Base-by-base conservation (phyloP, 1,284 basidiomycete genomes). In the Earliella scabrosa region DNA sequence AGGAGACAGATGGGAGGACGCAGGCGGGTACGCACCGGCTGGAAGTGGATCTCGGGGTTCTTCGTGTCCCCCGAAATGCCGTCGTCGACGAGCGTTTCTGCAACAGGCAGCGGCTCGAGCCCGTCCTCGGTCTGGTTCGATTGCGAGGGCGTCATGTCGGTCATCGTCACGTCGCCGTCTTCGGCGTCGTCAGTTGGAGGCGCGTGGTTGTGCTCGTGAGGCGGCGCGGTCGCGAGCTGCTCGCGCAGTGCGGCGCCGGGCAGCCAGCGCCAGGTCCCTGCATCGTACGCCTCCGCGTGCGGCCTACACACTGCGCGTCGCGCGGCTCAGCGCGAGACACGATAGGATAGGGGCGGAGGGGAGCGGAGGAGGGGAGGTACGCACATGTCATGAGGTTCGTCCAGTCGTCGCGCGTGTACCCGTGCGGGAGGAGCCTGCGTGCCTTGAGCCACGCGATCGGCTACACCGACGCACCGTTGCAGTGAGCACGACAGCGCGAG, bases 401-500 rank as follows among this genome's bases (percentile, higher is more conserved):
- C 54, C 54, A 56, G 18, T 56, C 54, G 32, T 56, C 54, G 54
- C 49, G 54, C 32, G 45, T 32, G 29, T 56, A 56, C 16, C 41
- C 48, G 3, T 34, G 39, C 16, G 54, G 32, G 26, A 56, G 45
- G 27, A 52, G 29, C 16, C 29, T 32, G 6, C 51, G 31, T 14
- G 34, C 32, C 45, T 52, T 50, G 18, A 56, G 38, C 38, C 36
- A 40, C 31, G 49, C 27, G 26, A 56, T 56, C 14, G 49, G 54
- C 54, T 56, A 16, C 23, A 29, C 26, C 35, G 32, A 34, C 34
- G n/a, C 34, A 7, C 23, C 18, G 2, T 10, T 5, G 24, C 32
- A 26, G 24, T 49, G n/a, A 45, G 43, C 23, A 4, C 13, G 38
- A 21, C n/a, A 39, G 38, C 3, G 38, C 2, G 9, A 3, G 41